Conservation (phyloP, 1,139 yeast genomes). For the Suhomyces taliae region DNA sequence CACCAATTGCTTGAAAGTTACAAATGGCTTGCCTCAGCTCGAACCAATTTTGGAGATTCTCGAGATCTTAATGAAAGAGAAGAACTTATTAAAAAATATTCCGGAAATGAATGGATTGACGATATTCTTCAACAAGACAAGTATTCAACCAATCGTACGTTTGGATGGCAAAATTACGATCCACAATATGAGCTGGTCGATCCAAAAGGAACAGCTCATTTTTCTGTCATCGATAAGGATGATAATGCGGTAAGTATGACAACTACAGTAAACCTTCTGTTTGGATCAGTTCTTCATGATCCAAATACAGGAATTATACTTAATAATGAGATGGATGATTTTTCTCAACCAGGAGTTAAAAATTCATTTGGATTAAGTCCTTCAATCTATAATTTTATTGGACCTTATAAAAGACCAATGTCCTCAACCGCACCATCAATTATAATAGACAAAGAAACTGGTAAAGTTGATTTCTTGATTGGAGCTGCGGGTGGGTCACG, state of each 20-base stretch:
- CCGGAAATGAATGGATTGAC: constrained; percentile 54
- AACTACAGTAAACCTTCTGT: constrained; percentile 82
- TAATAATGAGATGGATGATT: constrained; percentile 95
- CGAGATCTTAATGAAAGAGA: constrained; percentile 15
- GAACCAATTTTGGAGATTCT: constrained; percentile 78
- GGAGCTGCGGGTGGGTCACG: constrained; percentile 97
- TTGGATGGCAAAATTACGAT: constrained; percentile 68
- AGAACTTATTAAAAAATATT: constrained; percentile 31
- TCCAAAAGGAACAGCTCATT: constrained; percentile 88
- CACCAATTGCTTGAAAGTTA: constrained; percentile 80
- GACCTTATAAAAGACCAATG: constrained; percentile 77
- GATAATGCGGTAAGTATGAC: constrained; percentile 83
- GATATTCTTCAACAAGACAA: constrained; percentile 45
- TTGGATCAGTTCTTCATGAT: constrained; percentile 83
- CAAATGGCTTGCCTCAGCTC: constrained; percentile 90
- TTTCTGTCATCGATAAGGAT: constrained; percentile 69
- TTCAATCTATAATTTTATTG: constrained; percentile 72
- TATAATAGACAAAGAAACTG: constrained; percentile 47
- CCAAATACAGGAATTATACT: constrained; percentile 77
- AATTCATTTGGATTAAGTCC: constrained; percentile 84
- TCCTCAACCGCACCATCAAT: constrained; percentile 83
- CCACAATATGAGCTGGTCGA: constrained; percentile 76
- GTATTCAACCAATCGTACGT: constrained; percentile 55
- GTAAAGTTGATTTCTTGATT: constrained; percentile 61
- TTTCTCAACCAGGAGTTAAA: constrained; percentile 66